A percentile compares a stretch with the other conserved stretches of the same genome.
These are phyloP conservation scores for Lasiodiplodia theobromae DNA, from an alignment of 2,329 filamentous ascomycete species.

Conservation along the genomic window DNA sequence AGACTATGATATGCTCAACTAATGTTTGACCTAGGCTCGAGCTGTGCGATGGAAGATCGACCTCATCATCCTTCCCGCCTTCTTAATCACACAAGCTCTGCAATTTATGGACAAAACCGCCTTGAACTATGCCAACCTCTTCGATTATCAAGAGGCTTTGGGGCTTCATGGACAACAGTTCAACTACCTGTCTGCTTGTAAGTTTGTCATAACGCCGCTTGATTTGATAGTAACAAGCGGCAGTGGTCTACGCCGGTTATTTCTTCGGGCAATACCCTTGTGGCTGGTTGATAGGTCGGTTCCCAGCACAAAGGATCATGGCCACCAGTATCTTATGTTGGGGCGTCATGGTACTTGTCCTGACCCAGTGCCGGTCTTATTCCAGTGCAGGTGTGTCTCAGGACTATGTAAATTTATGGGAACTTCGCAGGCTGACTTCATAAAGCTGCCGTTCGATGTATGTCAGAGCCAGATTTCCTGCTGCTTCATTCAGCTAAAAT, in stretches of 20 bases:
- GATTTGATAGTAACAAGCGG: not conserved
- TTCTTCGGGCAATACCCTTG: constrained; percentile 54
- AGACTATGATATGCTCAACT: not conserved
- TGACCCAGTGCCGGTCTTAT: constrained; percentile 43
- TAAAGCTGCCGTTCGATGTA: not conserved
- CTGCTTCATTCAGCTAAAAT: not conserved
- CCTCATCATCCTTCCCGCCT: constrained; percentile 37
- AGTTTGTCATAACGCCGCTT: not conserved
- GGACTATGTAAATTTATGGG: not conserved
- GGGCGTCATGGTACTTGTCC: constrained; percentile 45
- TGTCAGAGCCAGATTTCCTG: not conserved
- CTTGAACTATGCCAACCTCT: constrained; percentile 42
- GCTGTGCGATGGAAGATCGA: constrained; percentile 38
- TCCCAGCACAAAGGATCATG: constrained; percentile 47
- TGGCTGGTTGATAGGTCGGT: constrained; percentile 50
- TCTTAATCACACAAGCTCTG: constrained; percentile 36
- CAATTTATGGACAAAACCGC: constrained; percentile 39
- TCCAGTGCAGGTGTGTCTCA: constrained; percentile 33
- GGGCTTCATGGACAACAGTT: constrained; percentile 45
- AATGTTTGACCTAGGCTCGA: constrained; percentile 23
- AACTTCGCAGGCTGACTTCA: not conserved
- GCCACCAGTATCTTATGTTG: constrained; percentile 42
- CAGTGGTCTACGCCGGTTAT: constrained; percentile 49
- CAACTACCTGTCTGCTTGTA: constrained; percentile 46
- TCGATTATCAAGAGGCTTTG: constrained; percentile 46